Evolutionary conservation across 2,329 filamentous ascomycete genomes (phyloP).

Genomic region (Ascochyta clinopodiicola): DNA sequence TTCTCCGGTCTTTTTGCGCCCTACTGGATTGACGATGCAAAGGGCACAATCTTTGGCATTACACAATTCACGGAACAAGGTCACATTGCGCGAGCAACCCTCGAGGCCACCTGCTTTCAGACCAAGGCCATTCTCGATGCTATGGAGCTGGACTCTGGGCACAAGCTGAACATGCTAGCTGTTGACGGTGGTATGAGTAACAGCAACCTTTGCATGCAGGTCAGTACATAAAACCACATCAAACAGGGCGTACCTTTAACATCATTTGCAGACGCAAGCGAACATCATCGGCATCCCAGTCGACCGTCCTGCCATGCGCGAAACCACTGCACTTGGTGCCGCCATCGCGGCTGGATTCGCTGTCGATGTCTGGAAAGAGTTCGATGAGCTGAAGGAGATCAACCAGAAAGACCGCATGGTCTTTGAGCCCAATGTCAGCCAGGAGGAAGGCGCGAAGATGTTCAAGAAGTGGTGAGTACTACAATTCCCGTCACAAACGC

Average conservation of each 20-base stretch:
- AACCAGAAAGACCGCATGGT: constrained; percentile 72
- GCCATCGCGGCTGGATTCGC: constrained; percentile 90
- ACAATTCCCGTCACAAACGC: too few relatives aligned
- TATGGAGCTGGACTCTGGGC: constrained; percentile 85
- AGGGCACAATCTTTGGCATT: constrained; percentile 83
- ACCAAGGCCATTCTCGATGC: constrained; percentile 90
- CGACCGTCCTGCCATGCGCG: constrained; percentile 84
- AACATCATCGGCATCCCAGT: constrained; percentile 85
- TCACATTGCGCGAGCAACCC: constrained; percentile 86
- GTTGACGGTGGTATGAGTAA: constrained; percentile 92
- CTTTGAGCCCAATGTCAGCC: constrained; percentile 71
- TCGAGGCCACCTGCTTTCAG: constrained; percentile 92
- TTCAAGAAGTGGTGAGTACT: constrained; percentile 67
- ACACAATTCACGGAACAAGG: constrained; percentile 84
- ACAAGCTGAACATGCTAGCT: constrained; percentile 75
- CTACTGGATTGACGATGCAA: constrained; percentile 93
- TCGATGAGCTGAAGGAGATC: constrained; percentile 75
- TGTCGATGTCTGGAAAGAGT: constrained; percentile 76
- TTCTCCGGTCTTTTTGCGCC: constrained; percentile 91
- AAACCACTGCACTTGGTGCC: constrained; percentile 87
- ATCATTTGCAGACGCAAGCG: constrained; percentile 69
- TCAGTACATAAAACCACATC: constrained; percentile 29
- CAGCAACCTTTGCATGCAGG: constrained; percentile 85
- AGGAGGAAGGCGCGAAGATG: constrained; percentile 65
- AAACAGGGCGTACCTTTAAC: constrained; percentile 22